These are phyloP conservation scores for Hanseniaspora gamundiae DNA, from an alignment of 1,139 yeast species.

Conservation along the genomic window DNA sequence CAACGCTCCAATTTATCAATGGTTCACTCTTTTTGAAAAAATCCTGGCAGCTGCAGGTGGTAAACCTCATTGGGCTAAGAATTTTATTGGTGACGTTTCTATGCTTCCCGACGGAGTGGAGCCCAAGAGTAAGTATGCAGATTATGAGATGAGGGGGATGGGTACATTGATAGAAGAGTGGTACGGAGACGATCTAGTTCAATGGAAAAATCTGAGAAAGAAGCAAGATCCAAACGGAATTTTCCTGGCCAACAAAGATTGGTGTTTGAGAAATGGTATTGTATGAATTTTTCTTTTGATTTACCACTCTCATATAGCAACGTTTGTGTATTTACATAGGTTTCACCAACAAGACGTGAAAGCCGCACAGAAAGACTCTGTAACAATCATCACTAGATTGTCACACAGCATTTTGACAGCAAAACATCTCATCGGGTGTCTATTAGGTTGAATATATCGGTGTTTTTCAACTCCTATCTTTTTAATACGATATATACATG, in stretches of 20 bases:
- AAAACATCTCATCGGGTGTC: too few species aligned
- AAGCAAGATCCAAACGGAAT: slow-evolving; percentile 72
- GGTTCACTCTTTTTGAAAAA: slow-evolving; percentile 79
- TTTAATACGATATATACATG: too few species aligned
- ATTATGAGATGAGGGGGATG: slow-evolving; percentile 75
- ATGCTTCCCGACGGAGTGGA: slow-evolving; percentile 25
- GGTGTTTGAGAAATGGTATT: slow-evolving; percentile 77
- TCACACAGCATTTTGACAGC: too few species aligned
- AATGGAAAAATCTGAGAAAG: slow-evolving; percentile 49
- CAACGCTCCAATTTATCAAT: slow-evolving; percentile 60
- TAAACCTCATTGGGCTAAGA: slow-evolving; percentile 99
- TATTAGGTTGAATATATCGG: too few species aligned
- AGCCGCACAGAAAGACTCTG: too few species aligned
- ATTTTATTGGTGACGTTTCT: slow-evolving; percentile 58
- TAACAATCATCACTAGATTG: too few species aligned
- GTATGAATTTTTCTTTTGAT: slow-evolving; percentile 19
- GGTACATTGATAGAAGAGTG: slow-evolving; percentile 56
- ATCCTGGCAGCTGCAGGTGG: slow-evolving; percentile 72
- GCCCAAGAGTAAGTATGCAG: slow-evolving; percentile 30
- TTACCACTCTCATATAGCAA: too few species aligned
- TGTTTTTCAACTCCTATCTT: too few species aligned
- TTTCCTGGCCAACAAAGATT: slow-evolving; percentile 60
- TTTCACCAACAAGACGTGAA: too few species aligned
- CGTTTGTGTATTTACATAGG: too few species aligned
- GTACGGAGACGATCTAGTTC: slow-evolving; percentile 62